Base-by-base conservation (phyloP, 768 basidiomycete species). In the Lepiota brunneoincarnata region DNA sequence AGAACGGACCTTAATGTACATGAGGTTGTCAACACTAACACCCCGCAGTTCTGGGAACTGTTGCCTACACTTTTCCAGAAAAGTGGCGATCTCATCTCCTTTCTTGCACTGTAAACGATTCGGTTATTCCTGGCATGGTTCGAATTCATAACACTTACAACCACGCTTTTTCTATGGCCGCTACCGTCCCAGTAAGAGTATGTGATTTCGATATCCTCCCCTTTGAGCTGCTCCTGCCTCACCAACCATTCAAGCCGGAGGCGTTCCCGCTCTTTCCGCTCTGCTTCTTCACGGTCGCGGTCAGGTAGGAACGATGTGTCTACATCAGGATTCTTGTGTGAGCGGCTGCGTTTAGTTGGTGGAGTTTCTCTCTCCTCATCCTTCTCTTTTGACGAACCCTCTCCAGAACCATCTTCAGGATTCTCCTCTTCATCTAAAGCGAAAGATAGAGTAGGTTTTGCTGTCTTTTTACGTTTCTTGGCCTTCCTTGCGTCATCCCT, bases 111-210 rank as follows among this genome's bases (percentile, higher is more conserved):
- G 67, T 31, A 39, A 14, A 43, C 36, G 20, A 55, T 17, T 7
- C 41, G n/a, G 41, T 53, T 15, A 21, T 1, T 26, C 10, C 5
- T 5, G 15, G 6, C 45, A 36, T 26, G n/a, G 2, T 18, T 23
- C 36, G 44, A n/a, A 4, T 46, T 2, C 40, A 24, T 47, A 31
- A 49, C 21, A 77, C 91, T 70, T 63, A 96, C 96, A 63, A 75
- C 78, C 14, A 96, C 95, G 46, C 84, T 87, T 73, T 95, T 97
- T 49, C 97, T 77, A 72, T 98, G 97, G 0, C 97, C 97, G 63
- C 89, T 93, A 10, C 97, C 97, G 67, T 99, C 97, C 97, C 97
- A 99, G 68, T 87, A 99, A 0, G 93, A 97, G 65, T 98, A 99
- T 0, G 87, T 87, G 52, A 99, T 80, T 69, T 98, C 97, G 50